Conservation (phyloP, 257 asterid species). For the Henckelia pumila region DNA sequence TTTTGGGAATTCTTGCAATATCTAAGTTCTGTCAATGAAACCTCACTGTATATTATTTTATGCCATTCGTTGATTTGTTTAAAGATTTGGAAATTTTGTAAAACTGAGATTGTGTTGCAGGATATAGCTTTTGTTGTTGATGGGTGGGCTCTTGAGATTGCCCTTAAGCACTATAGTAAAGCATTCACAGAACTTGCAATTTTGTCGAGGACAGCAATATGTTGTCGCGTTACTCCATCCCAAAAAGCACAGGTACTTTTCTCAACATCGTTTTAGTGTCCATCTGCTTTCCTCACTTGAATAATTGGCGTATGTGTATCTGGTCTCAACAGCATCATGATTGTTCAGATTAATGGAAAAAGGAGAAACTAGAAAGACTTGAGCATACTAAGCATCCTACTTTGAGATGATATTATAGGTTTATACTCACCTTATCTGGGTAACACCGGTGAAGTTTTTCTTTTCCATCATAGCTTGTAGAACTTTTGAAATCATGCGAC, state of each 20-base stretch:
- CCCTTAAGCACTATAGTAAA: conserved; percentile 79
- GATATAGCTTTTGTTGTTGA: conserved; percentile 97
- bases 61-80: background rate
- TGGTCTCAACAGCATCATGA: background rate
- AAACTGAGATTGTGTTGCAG: conserved; percentile 41
- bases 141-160: conserved; percentile 99
- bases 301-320: background rate
- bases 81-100: conserved; percentile 11
- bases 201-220: conserved; percentile 89
- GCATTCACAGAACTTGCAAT: conserved; percentile 93
- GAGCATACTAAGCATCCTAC: background rate
- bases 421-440: conserved; percentile 7
- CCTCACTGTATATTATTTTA: background rate
- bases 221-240: conserved; percentile 99
- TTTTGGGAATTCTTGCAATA: background rate
- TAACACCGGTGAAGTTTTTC: conserved; percentile 19
- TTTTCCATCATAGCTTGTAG: conserved; percentile 66
- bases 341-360: background rate
- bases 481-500: conserved; percentile 85
- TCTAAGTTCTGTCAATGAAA: background rate
- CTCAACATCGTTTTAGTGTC: conserved; percentile 2
- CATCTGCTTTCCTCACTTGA: background rate
- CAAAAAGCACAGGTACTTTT: conserved; percentile 93
- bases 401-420: background rate
- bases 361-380: background rate